Evolutionary conservation across 371 early-diverging fungal species (phyloP).

Genomic region (Mycotypha africana): DNA sequence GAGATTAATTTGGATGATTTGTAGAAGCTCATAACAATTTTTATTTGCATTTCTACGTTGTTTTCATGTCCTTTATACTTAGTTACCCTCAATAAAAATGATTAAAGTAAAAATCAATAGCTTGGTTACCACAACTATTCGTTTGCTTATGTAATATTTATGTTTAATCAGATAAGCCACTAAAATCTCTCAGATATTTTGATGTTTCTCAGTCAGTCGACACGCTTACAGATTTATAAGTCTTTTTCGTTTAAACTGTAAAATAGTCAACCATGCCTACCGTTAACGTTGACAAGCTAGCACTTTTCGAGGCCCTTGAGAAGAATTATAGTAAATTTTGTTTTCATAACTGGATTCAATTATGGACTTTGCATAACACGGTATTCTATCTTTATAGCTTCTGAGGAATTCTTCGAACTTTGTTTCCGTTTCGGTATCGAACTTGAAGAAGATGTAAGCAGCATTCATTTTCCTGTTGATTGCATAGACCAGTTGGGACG

Average conservation of each 20-base stretch:
- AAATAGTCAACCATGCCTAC: constrained; percentile 72
- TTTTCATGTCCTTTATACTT: too few species aligned
- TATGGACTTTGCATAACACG: too few species aligned
- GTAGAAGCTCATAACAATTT: constrained; percentile 2
- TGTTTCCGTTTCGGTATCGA: constrained; percentile 99
- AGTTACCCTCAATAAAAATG: too few species aligned
- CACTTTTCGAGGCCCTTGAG: constrained; percentile 80
- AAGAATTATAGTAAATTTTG: constrained; percentile 63
- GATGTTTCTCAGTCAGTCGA: neutral
- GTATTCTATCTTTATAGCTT: constrained; percentile 41
- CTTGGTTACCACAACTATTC: too few species aligned
- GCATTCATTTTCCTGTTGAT: constrained; percentile 1
- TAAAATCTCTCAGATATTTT: too few species aligned
- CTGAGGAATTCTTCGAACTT: constrained; percentile 91
- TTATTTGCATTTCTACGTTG: too few species aligned
- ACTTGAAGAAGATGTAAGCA: constrained; percentile 92
- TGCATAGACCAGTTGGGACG: too few species aligned
- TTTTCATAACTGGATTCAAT: too few species aligned
- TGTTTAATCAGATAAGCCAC: too few species aligned
- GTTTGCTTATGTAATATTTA: neutral
- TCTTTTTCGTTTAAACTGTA: neutral
- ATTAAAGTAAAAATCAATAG: too few species aligned
- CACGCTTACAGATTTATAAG: neutral
- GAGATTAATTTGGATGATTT: constrained; percentile 22
- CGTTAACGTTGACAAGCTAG: constrained; percentile 88